Conservation (phyloP, 495 filamentous ascomycete species). For the Opeltia flavorubescens region DNA sequence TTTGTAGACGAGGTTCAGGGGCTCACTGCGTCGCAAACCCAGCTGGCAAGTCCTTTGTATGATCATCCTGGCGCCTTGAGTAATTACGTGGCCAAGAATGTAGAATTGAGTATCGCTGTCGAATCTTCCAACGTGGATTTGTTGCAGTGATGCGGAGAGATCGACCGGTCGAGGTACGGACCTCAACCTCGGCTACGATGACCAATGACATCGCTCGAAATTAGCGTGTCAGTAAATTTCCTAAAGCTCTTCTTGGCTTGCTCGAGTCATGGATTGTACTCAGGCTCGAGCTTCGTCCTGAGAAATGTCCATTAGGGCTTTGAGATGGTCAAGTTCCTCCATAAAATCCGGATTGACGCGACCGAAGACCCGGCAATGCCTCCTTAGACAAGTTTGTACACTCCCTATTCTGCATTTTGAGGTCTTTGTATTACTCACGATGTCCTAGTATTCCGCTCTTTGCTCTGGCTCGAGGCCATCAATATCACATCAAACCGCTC, state of each 20-base stretch:
- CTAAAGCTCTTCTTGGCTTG: too few species aligned
- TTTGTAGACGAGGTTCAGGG: slow-evolving; percentile 11
- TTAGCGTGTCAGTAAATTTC: too few species aligned
- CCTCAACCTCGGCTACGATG: too few species aligned
- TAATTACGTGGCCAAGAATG: too few species aligned
- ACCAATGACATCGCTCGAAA: too few species aligned
- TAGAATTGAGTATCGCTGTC: too few species aligned
- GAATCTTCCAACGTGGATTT: too few species aligned
- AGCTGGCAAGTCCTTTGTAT: slow-evolving; percentile 52
- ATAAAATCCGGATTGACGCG: not conserved
- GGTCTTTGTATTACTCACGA: too few species aligned
- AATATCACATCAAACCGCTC: not conserved
- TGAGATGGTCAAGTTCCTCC: not conserved
- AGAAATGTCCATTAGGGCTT: not conserved
- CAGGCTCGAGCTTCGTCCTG: not conserved
- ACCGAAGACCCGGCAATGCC: not conserved
- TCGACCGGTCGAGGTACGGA: too few species aligned
- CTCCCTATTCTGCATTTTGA: too few species aligned
- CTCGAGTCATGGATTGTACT: too few species aligned
- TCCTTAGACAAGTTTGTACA: not conserved
- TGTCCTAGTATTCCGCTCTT: not conserved
- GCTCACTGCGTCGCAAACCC: slow-evolving; percentile 56
- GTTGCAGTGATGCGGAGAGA: too few species aligned
- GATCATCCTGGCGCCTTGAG: slow-evolving; percentile 38
- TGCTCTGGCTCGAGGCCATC: not conserved